Evolutionary conservation across 2,329 filamentous ascomycete genomes (phyloP), one percentile per base, ranked within the genome.

Genomic region (Penicillium verrucosum): DNA sequence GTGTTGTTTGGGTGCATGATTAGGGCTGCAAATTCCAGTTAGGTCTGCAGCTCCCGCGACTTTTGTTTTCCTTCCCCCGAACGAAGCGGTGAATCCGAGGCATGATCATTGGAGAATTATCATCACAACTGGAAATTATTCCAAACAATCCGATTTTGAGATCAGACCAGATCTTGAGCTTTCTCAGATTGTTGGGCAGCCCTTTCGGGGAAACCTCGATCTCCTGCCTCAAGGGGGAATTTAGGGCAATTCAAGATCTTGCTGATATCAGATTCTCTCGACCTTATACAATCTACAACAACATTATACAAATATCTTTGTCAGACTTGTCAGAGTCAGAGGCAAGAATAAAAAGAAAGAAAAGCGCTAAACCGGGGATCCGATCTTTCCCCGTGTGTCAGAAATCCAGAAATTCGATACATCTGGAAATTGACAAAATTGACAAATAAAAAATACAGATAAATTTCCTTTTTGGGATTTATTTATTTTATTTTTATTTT

Each of bases 121-220:
- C 21, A 46, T 46, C 21, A 5, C 18, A 37, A 53, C 41, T 46
- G 30, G 12, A 6, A 47, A 23, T 25, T n/a, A 44, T 23, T 37
- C 25, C 48, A 57, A 38, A 59, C 56, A 58, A 59, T 56, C 51
- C 29, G 51, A 58, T 60, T 56, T 57, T 51, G 29, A 54, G 51
- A 42, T 45, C 25, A 38, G 34, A 46, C 29, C 48, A 51, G 49
- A 51, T 51, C 21, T 38, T 18, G 46, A 49, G 7, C 30, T 49
- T 30, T 43, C 40, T 2, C 21, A 25, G 8, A 45, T 23, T 37
- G 34, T 56, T 56, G 52, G 40, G 36, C 49, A 52, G 53, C 57
- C 51, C 44, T 59, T 53, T 46, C 38, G 32, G 50, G 51, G 42
- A 47, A 45, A 14, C n/a, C 43, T 36, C 23, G n/a, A 36, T n/a